Percentiles rank a stretch among this genome's conserved stretches.
Evolutionary conservation across 2,329 filamentous ascomycete species (phyloP).

Genomic region (Cryphonectria parasitica): DNA sequence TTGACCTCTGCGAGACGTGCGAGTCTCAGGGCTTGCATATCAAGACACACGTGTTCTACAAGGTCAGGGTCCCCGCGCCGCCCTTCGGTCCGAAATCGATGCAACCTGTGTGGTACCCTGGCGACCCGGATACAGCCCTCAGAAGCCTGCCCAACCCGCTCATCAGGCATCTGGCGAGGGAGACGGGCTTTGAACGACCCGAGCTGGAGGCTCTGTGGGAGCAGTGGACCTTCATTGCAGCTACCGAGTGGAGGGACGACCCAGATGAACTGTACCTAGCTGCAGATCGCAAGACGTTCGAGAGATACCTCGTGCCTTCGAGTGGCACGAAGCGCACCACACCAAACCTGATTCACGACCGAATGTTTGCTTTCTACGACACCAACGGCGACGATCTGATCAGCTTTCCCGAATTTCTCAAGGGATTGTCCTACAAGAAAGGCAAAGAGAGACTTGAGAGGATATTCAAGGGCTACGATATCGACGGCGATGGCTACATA

Average conservation of each 20-base stretch:
- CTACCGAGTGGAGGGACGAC: conserved; percentile 80
- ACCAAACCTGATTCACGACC: conserved; percentile 90
- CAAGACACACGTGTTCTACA: conserved; percentile 96
- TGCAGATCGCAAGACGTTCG: conserved; percentile 91
- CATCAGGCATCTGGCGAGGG: conserved; percentile 69
- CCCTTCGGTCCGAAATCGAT: conserved; percentile 80
- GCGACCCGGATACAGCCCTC: conserved; percentile 75
- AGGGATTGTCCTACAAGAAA: conserved; percentile 74
- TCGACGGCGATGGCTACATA: conserved; percentile 85
- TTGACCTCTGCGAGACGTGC: conserved; percentile 92
- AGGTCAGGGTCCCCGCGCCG: conserved; percentile 87
- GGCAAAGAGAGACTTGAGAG: conserved; percentile 70
- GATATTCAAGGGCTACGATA: conserved; percentile 88
- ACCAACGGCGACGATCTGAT: conserved; percentile 87
- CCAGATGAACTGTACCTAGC: conserved; percentile 77
- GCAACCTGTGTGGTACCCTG: conserved; percentile 85
- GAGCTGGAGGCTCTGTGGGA: conserved; percentile 95
- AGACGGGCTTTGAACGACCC: conserved; percentile 80
- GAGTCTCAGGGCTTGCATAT: conserved; percentile 78
- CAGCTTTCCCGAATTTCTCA: conserved; percentile 88
- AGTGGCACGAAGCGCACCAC: conserved; percentile 76
- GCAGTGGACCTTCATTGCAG: conserved; percentile 94
- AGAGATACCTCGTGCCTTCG: conserved; percentile 86
- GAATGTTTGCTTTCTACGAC: conserved; percentile 97
- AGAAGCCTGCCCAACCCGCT: conserved; percentile 69